These are phyloP conservation scores for Pezicula neosporulosa DNA, from an alignment of 2,329 filamentous ascomycete species.

Conservation along the genomic window DNA sequence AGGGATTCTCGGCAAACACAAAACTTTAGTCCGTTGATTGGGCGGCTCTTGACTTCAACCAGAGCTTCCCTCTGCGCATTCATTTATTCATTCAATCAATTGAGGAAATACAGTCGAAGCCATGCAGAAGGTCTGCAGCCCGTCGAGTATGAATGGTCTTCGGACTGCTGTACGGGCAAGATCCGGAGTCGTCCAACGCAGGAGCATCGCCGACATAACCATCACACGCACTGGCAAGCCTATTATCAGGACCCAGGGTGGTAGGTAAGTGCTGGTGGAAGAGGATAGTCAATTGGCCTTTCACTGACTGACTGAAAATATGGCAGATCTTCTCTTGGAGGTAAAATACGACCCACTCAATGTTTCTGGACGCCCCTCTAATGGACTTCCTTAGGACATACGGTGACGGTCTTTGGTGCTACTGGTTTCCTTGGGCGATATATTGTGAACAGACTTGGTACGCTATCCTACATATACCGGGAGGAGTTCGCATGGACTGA, in stretches of 20 bases:
- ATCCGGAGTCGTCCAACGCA: slow-evolving; percentile 43
- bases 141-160: slow-evolving; percentile 51
- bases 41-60: slow-evolving; percentile 8
- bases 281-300: slow-evolving; percentile 9
- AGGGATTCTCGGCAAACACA: slow-evolving; percentile 6
- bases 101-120: slow-evolving; percentile 18
- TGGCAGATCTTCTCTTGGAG: slow-evolving; percentile 76
- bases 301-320: slow-evolving; percentile 27
- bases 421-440: slow-evolving; percentile 95
- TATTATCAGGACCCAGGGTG: slow-evolving; percentile 82
- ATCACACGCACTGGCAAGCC: slow-evolving; percentile 97
- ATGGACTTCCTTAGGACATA: slow-evolving; percentile 64
- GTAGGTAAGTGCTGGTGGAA: slow-evolving; percentile 61
- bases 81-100: slow-evolving; percentile 15
- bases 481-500: slow-evolving; percentile 13
- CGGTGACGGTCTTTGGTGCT: slow-evolving; percentile 95
- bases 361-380: slow-evolving; percentile 9
- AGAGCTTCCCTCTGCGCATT: slow-evolving; percentile 7
- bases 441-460: slow-evolving; percentile 92
- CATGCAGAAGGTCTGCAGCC: slow-evolving; percentile 35
- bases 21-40: slow-evolving; percentile 5
- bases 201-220: slow-evolving; percentile 73
- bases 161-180: slow-evolving; percentile 51
- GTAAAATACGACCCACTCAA: slow-evolving; percentile 42
- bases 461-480: slow-evolving; percentile 15